A percentile compares a stretch with the other conserved stretches of the same genome.
These are phyloP conservation scores for Trichosporon ovoides DNA, from an alignment of 1,284 basidiomycete species.

Conservation along the genomic window DNA sequence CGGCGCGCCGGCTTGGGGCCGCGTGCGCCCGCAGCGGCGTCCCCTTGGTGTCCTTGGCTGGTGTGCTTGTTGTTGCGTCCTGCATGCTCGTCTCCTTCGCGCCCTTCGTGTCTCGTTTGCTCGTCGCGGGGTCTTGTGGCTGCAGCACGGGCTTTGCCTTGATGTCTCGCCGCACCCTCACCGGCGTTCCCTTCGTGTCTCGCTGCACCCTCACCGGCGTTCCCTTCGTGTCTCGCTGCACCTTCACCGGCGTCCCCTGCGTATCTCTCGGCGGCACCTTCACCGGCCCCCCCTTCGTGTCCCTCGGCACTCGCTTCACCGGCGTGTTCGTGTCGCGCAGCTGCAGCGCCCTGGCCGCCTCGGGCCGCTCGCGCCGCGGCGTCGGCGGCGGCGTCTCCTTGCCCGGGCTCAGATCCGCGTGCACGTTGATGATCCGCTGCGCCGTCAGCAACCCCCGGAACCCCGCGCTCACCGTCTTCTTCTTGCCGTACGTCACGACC, in stretches of 20 bases:
- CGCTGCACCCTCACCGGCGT: too few relatives aligned
- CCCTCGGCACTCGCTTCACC: not conserved
- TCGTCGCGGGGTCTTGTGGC: too few relatives aligned
- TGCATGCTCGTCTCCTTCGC: too few relatives aligned
- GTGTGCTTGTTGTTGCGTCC: not conserved
- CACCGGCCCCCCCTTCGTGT: too few relatives aligned
- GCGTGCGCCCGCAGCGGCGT: not conserved
- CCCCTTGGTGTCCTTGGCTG: not conserved
- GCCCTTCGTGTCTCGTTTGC: too few relatives aligned
- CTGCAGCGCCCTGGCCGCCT: not conserved
- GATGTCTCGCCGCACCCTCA: too few relatives aligned
- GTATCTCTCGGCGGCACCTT: too few relatives aligned
- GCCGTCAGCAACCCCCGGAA: not conserved
- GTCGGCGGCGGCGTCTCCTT: not conserved
- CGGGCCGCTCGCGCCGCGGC: not conserved
- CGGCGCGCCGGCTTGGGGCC: not conserved
- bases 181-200: too few relatives aligned
- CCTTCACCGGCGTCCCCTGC: too few relatives aligned
- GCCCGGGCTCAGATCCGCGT: conserved; percentile 25
- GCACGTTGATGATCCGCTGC: conserved; percentile 39
- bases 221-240: too few relatives aligned
- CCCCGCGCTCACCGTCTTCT: conserved; percentile 30
- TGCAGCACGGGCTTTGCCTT: too few relatives aligned
- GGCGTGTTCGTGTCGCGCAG: not conserved
- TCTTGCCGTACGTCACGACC: conserved; percentile 46